Base-by-base conservation (phyloP, 139 green algal genomes). In the Closterium sp. region DNA sequence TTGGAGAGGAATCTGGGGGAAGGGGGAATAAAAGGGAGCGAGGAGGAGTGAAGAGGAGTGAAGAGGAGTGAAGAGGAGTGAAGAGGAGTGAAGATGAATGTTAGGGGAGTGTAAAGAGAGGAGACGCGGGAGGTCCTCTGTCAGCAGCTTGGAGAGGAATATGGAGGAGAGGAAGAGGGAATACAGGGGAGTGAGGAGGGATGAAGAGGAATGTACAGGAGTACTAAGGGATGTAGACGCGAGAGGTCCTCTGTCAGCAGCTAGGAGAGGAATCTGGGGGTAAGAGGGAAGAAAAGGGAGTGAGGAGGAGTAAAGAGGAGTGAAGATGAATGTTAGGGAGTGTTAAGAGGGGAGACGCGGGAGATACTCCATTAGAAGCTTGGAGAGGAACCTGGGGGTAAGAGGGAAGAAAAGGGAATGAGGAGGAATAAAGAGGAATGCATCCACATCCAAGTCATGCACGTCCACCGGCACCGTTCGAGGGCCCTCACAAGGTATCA, bases 341-440 rank as follows among this genome's bases (percentile, higher is more conserved):
- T n/a, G n/a, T n/a, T n/a, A n/a, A n/a, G n/a, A n/a, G n/a, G n/a
- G 99, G 24, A 99, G 95, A 27, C 88, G 95, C 22, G 98, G 98
- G 28, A 99, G 96, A 87, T 99, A 97, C 91, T 98, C 97, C 0
- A 98, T 99, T 31, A 99, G 93, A 87, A 99, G 96, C 94, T 97
- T 97, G 31, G 94, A 96, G 87, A 99, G 96, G 93, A 99, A 98
- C 22, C 96, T 98, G 97, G 28, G 27, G 28, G n/a, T n/a, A n/a
- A 30, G 84, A 31, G 22, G 84, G n/a, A 31, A 29, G 1, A 21
- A 70, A 19, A 70, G 45, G 45, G 45, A 70, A 4, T 1, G 45
- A 70, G 45, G 45, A 70, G 0, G 9, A 2, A 62, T 13, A 62
- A 62, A 62, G 42, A 62, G 42, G n/a, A n/a, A n/a, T n/a, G 96